Evolutionary conservation across 1,284 basidiomycete genomes (phyloP).

Genomic region (Ganoderma multipileum): DNA sequence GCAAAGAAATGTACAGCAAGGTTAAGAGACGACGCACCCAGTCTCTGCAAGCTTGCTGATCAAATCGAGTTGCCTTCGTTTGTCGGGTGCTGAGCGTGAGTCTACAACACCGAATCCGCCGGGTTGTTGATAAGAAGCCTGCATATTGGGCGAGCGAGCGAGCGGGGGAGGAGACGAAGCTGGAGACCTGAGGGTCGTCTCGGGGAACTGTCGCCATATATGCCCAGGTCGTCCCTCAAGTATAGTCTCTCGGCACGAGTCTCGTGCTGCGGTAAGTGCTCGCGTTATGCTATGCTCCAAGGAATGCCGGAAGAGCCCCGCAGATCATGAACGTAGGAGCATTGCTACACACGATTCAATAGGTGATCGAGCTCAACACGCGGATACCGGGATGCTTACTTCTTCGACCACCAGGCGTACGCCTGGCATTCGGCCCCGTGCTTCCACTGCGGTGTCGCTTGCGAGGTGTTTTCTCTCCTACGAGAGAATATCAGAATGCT

Average conservation of each 20-base stretch:
- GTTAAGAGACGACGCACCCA: not conserved
- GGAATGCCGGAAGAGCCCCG: not conserved
- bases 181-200: not conserved
- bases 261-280: not conserved
- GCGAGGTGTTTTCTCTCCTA: not conserved
- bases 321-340: not conserved
- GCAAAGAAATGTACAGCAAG: not conserved
- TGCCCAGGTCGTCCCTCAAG: not conserved
- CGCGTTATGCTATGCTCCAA: not conserved
- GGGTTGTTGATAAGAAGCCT: not conserved
- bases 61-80: not conserved
- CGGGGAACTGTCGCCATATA: not conserved
- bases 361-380: not conserved
- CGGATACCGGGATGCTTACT: not conserved
- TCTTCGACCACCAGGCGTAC: not conserved
- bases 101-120: not conserved
- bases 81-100: not conserved
- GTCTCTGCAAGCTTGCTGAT: not conserved
- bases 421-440: not conserved
- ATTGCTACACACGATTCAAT: not conserved
- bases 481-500: not conserved
- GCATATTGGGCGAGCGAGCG: not conserved
- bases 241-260: not conserved
- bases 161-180: not conserved
- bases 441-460: not conserved